phyloP scores from a whole-genome alignment of 2,329 filamentous ascomycete genomes.

The Ascochyta koolunga region DNA sequence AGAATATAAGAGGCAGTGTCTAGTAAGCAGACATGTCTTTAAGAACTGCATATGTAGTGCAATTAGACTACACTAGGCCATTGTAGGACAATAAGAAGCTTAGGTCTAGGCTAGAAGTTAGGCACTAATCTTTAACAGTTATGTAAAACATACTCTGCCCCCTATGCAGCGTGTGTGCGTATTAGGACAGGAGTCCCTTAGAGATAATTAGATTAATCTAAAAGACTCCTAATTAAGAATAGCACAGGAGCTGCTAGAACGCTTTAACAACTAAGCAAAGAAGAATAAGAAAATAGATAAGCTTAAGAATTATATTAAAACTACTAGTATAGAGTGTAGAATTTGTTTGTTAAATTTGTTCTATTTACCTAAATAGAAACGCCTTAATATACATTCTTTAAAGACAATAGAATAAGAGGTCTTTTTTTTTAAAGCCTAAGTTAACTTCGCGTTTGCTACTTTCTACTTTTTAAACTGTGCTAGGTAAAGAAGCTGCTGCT shows the following conservation, averaged over 20 bases:
- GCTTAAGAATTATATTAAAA: too few relatives aligned
- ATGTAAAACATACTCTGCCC: too few relatives aligned
- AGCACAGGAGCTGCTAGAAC: too few relatives aligned
- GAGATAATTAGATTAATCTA: too few relatives aligned
- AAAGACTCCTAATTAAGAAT: too few relatives aligned
- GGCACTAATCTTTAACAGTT: neutral
- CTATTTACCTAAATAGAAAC: neutral
- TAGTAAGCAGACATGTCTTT: constrained; percentile 89
- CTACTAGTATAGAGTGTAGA: neutral
- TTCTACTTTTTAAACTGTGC: neutral
- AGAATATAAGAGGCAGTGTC: too few relatives aligned
- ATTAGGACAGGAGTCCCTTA: too few relatives aligned
- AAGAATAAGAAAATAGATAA: too few relatives aligned
- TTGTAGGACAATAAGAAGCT: constrained; percentile 50
- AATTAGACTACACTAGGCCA: constrained; percentile 66
- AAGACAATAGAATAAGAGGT: neutral
- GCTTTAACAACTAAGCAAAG: too few relatives aligned
- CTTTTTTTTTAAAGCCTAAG: neutral
- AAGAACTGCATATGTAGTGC: constrained; percentile 79
- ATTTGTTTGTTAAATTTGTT: neutral
- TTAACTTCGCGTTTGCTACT: neutral
- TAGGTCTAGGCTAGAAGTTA: constrained; percentile 35
- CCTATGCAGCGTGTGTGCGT: too few relatives aligned
- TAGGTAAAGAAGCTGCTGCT: too few relatives aligned
- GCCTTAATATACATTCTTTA: too few relatives aligned